Percentiles rank a stretch among this genome's conserved stretches.
phyloP scores from a whole-genome alignment of 2,329 filamentous ascomycete species.

The Colletotrichum cordylinicola region DNA sequence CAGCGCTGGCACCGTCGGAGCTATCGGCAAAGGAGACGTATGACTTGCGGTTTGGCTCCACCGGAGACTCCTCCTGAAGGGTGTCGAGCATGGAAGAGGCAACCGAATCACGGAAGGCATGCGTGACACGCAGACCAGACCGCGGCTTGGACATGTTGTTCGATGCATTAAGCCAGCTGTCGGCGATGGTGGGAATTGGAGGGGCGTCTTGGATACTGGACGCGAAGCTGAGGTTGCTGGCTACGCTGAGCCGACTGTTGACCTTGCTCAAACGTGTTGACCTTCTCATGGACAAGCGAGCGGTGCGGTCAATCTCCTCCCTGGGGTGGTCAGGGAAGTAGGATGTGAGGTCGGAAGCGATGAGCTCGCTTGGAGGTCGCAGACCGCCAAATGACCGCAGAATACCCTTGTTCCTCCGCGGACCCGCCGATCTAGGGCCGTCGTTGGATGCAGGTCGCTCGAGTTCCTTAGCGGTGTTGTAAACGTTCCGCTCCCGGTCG shows the following conservation, averaged over 20 bases:
- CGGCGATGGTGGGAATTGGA: constrained; percentile 93
- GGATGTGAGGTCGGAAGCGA: constrained; percentile 92
- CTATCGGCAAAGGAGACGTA: constrained; percentile 90
- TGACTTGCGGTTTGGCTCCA: constrained; percentile 90
- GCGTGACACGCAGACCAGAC: constrained; percentile 50
- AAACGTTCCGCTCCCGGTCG: constrained; percentile 72
- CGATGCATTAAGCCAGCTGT: constrained; percentile 80
- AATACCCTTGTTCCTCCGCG: constrained; percentile 54
- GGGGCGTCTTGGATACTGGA: constrained; percentile 93
- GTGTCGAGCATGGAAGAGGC: constrained; percentile 89
- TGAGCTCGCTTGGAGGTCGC: constrained; percentile 93
- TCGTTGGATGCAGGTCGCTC: constrained; percentile 61
- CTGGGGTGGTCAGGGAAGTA: constrained; percentile 97
- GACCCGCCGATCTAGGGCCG: constrained; percentile 26
- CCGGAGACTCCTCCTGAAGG: constrained; percentile 86
- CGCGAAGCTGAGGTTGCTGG: constrained; percentile 90
- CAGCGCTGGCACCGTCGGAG: constrained; percentile 64
- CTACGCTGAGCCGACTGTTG: constrained; percentile 90
- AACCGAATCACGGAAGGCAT: constrained; percentile 83
- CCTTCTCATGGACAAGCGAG: constrained; percentile 88
- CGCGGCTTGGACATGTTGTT: constrained; percentile 57
- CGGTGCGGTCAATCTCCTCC: constrained; percentile 94
- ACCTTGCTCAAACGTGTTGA: constrained; percentile 92
- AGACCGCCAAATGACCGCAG: constrained; percentile 88
- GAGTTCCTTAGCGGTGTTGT: constrained; percentile 62